phyloP scores from a whole-genome alignment of 768 basidiomycete genomes.

The Auricularia heimuer region DNA sequence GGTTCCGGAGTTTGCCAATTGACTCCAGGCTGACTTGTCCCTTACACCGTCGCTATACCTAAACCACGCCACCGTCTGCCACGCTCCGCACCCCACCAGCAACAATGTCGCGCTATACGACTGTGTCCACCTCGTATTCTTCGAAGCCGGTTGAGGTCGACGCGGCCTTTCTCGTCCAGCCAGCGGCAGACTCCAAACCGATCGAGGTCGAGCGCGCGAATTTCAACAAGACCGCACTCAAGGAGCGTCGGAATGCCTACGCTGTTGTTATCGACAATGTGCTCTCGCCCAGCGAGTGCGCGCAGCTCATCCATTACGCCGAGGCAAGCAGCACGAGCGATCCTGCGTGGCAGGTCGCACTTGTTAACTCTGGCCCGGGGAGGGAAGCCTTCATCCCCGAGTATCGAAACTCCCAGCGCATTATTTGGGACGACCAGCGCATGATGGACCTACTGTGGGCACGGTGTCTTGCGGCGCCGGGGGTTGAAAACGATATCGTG shows the following conservation, averaged over 20 bases:
- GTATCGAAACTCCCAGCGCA: conserved; percentile 8
- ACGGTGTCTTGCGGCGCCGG: background rate
- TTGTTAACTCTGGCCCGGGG: conserved; percentile 4
- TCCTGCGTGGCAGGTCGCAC: conserved; percentile 1
- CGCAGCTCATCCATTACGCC: conserved; percentile 4
- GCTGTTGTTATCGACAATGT: conserved; percentile 7
- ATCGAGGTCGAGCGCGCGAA: background rate
- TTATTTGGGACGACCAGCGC: conserved; percentile 7
- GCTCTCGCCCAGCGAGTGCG: conserved; percentile 4
- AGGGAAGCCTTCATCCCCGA: conserved; percentile 1
- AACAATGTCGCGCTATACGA: background rate
- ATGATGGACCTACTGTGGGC: conserved; percentile 4
- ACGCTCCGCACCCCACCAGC: background rate
- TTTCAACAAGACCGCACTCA: conserved; percentile 1
- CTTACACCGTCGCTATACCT: background rate
- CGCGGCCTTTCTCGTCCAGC: background rate
- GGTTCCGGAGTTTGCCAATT: background rate
- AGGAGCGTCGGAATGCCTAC: background rate
- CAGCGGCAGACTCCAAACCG: background rate
- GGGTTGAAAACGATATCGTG: background rate
- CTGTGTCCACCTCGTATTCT: background rate
- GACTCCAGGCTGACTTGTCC: background rate
- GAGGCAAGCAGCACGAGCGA: background rate
- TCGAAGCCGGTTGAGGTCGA: background rate
- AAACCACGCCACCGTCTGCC: background rate